A percentile compares a stretch with the other conserved stretches of the same genome.
Conservation (phyloP, 257 asterid genomes). For the Solanum ossicruentum region DNA sequence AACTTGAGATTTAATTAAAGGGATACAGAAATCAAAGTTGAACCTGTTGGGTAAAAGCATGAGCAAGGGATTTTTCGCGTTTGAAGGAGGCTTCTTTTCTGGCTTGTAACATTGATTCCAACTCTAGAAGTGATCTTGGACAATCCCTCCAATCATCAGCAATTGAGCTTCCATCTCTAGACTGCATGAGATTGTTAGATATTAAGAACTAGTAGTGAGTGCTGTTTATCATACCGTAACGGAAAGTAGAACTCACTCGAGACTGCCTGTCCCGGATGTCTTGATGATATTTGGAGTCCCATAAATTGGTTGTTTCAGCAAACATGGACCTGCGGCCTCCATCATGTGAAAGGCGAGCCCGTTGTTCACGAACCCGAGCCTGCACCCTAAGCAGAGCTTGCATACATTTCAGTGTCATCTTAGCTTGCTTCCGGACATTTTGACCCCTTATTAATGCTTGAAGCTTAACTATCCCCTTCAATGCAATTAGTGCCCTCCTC, state of each 20-base stretch:
- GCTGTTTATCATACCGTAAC: neutral
- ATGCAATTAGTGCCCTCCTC: constrained; percentile 77
- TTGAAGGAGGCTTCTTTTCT: constrained; percentile 62
- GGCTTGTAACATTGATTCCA: constrained; percentile 50
- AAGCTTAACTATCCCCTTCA: constrained; percentile 80
- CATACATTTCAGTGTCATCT: constrained; percentile 85
- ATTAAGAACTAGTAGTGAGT: neutral
- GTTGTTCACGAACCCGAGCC: constrained; percentile 78
- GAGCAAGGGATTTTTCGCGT: constrained; percentile 52
- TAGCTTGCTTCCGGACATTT: constrained; percentile 78
- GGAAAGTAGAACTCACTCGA: constrained; percentile 23
- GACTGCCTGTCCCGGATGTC: constrained; percentile 51
- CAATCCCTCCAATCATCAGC: constrained; percentile 67
- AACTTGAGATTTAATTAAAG: neutral
- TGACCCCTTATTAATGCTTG: constrained; percentile 94
- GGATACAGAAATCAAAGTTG: neutral
- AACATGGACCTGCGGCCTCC: constrained; percentile 68
- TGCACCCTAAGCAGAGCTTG: constrained; percentile 86
- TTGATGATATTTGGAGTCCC: constrained; percentile 54
- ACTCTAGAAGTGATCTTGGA: constrained; percentile 65
- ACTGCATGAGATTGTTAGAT: constrained; percentile 19
- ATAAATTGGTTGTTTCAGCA: constrained; percentile 44
- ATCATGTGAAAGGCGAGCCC: constrained; percentile 68
- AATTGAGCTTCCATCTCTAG: constrained; percentile 45
- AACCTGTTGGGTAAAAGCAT: constrained; percentile 64